Conservation (phyloP, 495 filamentous ascomycete species). For the Lindgomyces ingoldianus region DNA sequence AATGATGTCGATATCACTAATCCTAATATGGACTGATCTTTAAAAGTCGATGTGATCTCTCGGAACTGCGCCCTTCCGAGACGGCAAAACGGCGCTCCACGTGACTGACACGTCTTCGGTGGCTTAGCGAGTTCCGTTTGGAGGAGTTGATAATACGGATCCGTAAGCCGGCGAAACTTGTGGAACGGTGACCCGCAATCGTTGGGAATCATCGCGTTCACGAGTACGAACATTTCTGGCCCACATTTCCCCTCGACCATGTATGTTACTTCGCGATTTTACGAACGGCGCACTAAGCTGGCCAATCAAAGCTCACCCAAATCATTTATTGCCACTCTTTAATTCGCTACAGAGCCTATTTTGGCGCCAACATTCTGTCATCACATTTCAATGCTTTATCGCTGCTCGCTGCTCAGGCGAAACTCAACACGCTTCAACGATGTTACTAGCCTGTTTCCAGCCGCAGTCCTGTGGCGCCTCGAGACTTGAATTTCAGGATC, state of each 20-base stretch:
- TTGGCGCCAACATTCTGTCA: constrained; percentile 20
- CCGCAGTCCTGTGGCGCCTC: background rate
- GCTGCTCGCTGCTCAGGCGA: constrained; percentile 4
- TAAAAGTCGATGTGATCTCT: too few species aligned
- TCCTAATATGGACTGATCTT: too few species aligned
- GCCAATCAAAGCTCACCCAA: background rate
- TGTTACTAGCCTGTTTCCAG: constrained; percentile 7
- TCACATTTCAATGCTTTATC: background rate
- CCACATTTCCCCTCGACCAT: too few species aligned
- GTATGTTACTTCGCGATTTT: too few species aligned
- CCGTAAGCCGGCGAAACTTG: background rate
- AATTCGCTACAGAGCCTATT: background rate
- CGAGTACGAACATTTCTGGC: too few species aligned
- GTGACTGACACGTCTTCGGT: background rate
- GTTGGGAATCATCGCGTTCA: too few species aligned
- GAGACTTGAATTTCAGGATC: background rate
- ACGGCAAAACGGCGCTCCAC: too few species aligned
- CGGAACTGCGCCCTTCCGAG: too few species aligned
- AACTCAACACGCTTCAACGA: constrained; percentile 21
- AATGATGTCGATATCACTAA: too few species aligned
- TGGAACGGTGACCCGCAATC: background rate
- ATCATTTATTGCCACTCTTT: background rate
- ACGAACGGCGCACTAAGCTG: too few species aligned
- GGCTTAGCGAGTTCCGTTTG: constrained; percentile 5
- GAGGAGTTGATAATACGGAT: background rate